phyloP scores from a whole-genome alignment of 2,329 filamentous ascomycete genomes.

The Fusarium agapanthi region DNA sequence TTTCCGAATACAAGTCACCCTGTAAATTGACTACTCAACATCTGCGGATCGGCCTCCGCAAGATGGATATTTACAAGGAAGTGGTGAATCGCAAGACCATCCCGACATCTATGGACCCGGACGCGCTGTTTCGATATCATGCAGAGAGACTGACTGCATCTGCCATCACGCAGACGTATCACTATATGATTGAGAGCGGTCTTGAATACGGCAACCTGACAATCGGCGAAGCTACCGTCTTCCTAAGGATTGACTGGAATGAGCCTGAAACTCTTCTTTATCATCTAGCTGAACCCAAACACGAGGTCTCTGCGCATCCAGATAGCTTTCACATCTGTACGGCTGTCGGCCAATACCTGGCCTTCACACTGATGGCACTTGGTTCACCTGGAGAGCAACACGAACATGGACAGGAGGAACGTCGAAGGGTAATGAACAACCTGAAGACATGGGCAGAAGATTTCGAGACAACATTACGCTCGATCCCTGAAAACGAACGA shows the following conservation, averaged over 20 bases:
- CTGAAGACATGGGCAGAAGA: background rate
- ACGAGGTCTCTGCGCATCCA: background rate
- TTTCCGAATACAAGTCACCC: slow-evolving; percentile 57
- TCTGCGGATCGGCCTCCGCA: slow-evolving; percentile 52
- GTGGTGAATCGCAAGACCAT: slow-evolving; percentile 42
- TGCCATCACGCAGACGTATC: slow-evolving; percentile 57
- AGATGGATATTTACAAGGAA: slow-evolving; percentile 52
- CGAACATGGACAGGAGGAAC: background rate
- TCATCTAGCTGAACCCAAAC: slow-evolving; percentile 1
- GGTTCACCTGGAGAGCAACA: background rate
- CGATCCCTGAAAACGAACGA: background rate
- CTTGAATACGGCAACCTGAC: slow-evolving; percentile 54
- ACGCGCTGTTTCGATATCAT: slow-evolving; percentile 47
- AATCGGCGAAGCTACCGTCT: background rate
- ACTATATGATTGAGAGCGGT: slow-evolving; percentile 59
- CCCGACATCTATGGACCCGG: slow-evolving; percentile 38
- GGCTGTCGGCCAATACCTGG: background rate
- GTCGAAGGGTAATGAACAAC: background rate
- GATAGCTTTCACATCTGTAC: background rate
- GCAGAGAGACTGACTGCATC: slow-evolving; percentile 51
- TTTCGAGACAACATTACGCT: background rate
- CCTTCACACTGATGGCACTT: background rate
- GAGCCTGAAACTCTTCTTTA: slow-evolving; percentile 1
- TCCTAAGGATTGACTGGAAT: slow-evolving; percentile 9
- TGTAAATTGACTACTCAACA: slow-evolving; percentile 55